Percentiles rank a stretch among this genome's conserved stretches.
Conservation (phyloP, 2,329 filamentous ascomycete species). For the Claviceps arundinis region DNA sequence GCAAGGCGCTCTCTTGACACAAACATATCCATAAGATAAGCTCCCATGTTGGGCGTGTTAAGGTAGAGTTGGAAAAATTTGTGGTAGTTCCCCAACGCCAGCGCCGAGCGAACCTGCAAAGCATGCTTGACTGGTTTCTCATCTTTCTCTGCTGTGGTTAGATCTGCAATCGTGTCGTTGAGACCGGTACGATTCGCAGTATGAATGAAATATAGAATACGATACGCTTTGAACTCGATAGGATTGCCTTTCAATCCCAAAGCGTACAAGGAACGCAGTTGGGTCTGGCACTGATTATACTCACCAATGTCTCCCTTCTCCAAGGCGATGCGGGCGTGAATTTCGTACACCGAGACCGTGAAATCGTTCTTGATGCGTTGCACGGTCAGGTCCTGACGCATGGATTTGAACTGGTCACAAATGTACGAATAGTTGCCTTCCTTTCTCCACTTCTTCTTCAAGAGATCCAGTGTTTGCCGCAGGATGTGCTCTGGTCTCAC, state of each 20-base stretch:
- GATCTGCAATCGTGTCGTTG: slow-evolving; percentile 96
- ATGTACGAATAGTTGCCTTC: slow-evolving; percentile 95
- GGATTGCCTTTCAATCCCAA: slow-evolving; percentile 78
- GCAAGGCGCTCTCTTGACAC: slow-evolving; percentile 83
- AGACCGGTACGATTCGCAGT: slow-evolving; percentile 96
- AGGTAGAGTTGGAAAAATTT: slow-evolving; percentile 95
- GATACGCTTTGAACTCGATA: slow-evolving; percentile 96
- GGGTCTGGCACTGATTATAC: slow-evolving; percentile 99
- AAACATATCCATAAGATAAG: slow-evolving; percentile 99
- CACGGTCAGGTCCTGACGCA: slow-evolving; percentile 94
- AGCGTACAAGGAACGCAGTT: slow-evolving; percentile 82
- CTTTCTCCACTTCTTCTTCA: slow-evolving; percentile 89
- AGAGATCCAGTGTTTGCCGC: slow-evolving; percentile 68
- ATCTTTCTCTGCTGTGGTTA: slow-evolving; percentile 93
- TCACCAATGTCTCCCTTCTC: slow-evolving; percentile 99
- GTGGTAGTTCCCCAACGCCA: slow-evolving; percentile 93
- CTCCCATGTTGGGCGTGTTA: slow-evolving; percentile 90
- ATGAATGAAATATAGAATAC: slow-evolving; percentile 98
- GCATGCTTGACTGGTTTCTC: slow-evolving; percentile 80
- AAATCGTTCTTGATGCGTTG: slow-evolving; percentile 96
- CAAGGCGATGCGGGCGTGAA: slow-evolving; percentile 90
- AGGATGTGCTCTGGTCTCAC: slow-evolving; percentile 76
- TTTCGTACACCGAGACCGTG: slow-evolving; percentile 92
- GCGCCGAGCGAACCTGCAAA: slow-evolving; percentile 74
- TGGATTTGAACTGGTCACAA: slow-evolving; percentile 97